These are phyloP conservation scores for Kondoa subrosea DNA, from an alignment of 768 basidiomycete species.

Conservation along the genomic window DNA sequence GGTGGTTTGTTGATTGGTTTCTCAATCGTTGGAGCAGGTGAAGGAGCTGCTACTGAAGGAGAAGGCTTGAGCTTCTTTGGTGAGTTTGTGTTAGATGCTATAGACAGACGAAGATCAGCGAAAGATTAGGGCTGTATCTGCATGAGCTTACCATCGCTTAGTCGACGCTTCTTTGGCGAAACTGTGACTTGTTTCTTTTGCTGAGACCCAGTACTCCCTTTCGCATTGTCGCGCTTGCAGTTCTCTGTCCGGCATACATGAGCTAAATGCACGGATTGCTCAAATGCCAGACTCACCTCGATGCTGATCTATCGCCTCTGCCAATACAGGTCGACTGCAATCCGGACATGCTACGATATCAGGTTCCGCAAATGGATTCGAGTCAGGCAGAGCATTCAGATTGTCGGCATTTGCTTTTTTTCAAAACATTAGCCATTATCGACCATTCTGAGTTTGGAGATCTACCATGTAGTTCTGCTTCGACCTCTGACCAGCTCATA, in stretches of 20 bases:
- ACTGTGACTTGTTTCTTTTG: background rate
- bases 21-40: background rate
- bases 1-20: background rate
- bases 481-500: background rate
- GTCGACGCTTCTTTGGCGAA: background rate
- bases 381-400: background rate
- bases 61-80: background rate
- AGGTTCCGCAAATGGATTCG: background rate
- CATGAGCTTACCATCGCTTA: background rate
- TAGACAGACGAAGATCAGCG: background rate
- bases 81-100: background rate
- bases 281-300: background rate
- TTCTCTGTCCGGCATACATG: background rate
- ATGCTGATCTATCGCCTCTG: background rate
- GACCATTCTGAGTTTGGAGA: background rate
- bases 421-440: background rate
- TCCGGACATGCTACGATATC: background rate
- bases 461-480: background rate
- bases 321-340: background rate
- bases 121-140: background rate
- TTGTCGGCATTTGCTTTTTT: background rate
- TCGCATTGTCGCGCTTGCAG: background rate
- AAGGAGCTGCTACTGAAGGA: background rate
- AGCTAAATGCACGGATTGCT: background rate
- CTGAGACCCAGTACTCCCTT: background rate